phyloP scores from a whole-genome alignment of 139 green algal genomes.

The Chlorella sp. region DNA sequence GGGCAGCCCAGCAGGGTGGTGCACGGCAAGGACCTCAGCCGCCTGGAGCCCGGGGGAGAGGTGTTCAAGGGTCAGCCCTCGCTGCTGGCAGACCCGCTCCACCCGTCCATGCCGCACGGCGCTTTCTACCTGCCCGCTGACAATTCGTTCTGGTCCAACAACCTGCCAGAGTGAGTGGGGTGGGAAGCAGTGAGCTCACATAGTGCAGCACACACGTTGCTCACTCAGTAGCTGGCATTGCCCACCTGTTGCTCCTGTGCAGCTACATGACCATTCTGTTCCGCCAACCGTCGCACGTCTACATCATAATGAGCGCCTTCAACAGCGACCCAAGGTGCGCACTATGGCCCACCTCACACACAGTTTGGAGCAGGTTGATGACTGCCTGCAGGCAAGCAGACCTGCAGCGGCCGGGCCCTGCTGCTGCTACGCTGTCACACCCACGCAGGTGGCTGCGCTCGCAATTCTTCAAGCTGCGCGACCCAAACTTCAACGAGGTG shows the following conservation, averaged over 20 bases:
- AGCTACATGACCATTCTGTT: conserved; percentile 2
- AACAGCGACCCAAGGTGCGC: neutral
- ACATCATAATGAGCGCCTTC: neutral
- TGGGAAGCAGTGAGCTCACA: neutral
- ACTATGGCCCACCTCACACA: neutral
- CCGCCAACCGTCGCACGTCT: neutral
- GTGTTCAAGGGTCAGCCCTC: neutral
- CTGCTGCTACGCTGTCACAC: neutral
- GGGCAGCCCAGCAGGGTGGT: neutral
- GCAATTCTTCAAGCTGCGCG: conserved; percentile 1
- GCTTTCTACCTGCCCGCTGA: neutral
- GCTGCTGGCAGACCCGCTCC: neutral
- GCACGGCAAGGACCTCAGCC: neutral
- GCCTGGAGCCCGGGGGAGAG: neutral
- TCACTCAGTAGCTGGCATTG: neutral
- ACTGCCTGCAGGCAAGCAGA: too few relatives aligned
- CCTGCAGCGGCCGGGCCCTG: neutral
- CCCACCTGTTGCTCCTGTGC: neutral
- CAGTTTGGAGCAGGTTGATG: neutral
- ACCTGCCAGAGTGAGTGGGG: too few relatives aligned
- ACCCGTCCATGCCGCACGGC: neutral
- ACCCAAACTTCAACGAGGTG: conserved; percentile 1
- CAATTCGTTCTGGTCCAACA: neutral
- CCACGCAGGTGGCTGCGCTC: neutral
- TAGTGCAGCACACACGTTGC: neutral